These are phyloP conservation scores for Talaromyces adpressus DNA, from an alignment of 495 filamentous ascomycete genomes.

Conservation along the genomic window DNA sequence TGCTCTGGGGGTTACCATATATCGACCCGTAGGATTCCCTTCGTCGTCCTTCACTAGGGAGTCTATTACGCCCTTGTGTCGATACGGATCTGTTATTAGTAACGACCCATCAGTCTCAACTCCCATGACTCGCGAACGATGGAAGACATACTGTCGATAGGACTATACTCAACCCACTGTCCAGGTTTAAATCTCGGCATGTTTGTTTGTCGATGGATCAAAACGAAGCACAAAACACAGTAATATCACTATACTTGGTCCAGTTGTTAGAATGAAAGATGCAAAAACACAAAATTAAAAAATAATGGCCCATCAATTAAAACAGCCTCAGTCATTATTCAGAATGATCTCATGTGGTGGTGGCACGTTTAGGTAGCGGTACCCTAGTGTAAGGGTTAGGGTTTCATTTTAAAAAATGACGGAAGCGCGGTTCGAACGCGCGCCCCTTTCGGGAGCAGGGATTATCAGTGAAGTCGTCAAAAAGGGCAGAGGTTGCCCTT, in stretches of 20 bases:
- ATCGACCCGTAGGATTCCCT: neutral
- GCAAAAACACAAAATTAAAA: neutral
- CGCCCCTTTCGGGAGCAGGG: too few relatives aligned
- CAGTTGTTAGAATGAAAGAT: neutral
- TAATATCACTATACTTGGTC: neutral
- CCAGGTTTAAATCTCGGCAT: slow-evolving; percentile 7
- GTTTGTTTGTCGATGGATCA: neutral
- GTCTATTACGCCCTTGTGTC: slow-evolving; percentile 5
- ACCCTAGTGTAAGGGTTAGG: neutral
- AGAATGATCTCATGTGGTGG: neutral
- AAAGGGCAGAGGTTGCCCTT: too few relatives aligned
- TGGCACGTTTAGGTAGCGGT: neutral
- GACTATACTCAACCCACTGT: slow-evolving; percentile 9
- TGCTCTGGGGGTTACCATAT: neutral
- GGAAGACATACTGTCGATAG: slow-evolving; percentile 3
- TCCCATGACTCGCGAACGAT: neutral
- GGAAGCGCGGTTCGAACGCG: too few relatives aligned
- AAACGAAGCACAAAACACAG: neutral
- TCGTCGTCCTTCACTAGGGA: slow-evolving; percentile 1
- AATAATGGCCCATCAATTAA: neutral
- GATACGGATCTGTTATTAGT: neutral
- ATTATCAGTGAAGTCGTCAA: too few relatives aligned
- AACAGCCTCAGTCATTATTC: neutral
- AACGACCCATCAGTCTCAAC: neutral
- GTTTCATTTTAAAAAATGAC: neutral